Evolutionary conservation across 148 eudicot genomes (phyloP), one percentile per base, ranked within the genome.

Genomic region (Camellia granthamiana): DNA sequence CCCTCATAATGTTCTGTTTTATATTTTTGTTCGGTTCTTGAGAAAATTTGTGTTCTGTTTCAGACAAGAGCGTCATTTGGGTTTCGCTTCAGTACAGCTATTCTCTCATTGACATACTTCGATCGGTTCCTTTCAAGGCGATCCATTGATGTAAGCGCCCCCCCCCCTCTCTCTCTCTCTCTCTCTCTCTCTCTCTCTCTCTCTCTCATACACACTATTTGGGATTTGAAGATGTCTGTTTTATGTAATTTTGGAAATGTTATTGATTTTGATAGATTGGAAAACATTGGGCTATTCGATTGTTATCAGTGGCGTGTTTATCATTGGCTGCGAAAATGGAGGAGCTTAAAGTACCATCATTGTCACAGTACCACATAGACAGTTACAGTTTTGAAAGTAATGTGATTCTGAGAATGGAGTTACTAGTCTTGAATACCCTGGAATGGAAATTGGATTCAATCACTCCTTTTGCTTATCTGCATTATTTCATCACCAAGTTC

Each of bases 241-340:
- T 23, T 23, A 23, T 23, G 30, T 23, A 23, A 23, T 23, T 82
- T 75, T 38, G 62, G 78, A 55, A 38, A 56, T 54, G 41, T 30
- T 75, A 4, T 47, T 80, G 68, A 59, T 84, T 66, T 74, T 30
- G 18, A 68, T 80, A 89, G 92, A 83, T 78, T 56, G 86, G 69
- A 38, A 86, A 88, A 69, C 1, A 59, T 4, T 91, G 94, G 94
- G 88, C 88, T 56, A 66, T 88, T 74, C 77, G 77, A 78, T 83
- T 89, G 21, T 49, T 89, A 46, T 80, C 91, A 67, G 84, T 90
- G 77, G 92, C 94, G 51, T 91, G 94, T 69, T 81, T 91, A n/a
- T 90, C 92, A 2, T 44, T 91, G 76, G 94, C 94, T 13, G 94
- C 90, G 16, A 91, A 91, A 75, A 84, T 89, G 92, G 92, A 87